Evolutionary conservation across 768 basidiomycete genomes (phyloP), one percentile per base, ranked within the genome.

Genomic region (Clavulina sp.): DNA sequence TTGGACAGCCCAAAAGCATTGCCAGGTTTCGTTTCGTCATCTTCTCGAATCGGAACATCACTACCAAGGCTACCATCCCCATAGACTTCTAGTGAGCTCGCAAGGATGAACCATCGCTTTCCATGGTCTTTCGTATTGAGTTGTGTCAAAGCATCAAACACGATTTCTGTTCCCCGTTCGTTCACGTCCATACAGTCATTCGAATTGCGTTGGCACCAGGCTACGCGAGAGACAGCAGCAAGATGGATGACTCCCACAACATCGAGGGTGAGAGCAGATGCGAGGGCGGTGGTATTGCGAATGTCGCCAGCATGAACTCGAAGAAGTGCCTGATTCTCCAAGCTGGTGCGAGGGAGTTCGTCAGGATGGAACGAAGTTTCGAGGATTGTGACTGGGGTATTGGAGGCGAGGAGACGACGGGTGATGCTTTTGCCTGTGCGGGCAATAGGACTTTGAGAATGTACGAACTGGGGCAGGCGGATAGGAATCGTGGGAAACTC

Each of bases 31-130:
- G 49, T 58, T 30, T 52, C 51, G 1, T 50, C 28, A 29, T 59
- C 55, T 23, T 59, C 59, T 2, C 50, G 56, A 13, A 50, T 30
- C 24, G 50, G 41, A n/a, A 52, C 44, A 40, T 54, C 53, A 5
- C 58, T 56, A 13, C 36, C 36, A 13, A 21, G 36, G 21, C 13
- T 13, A n/a, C n/a, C n/a, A 40, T 54, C 53, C 4, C 58, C 57
- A 52, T 60, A 61, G 5, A 65, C 62, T 19, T 62, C 62, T 48
- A 60, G 55, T 28, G 59, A 58, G 1, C 60, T 61, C 7, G 57
- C 59, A 26, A 59, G 46, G 30, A 65, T 52, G 32, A 64, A 54
- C 64, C 64, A 65, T 16, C 63, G 63, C 2, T 54, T 50, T 18
- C 55, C 48, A 2, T n/a, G 36, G 18, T 50, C 49, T n/a, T 41